These are phyloP conservation scores for Xerocomus spinulosus DNA, from an alignment of 768 basidiomycete genomes.

Conservation along the genomic window DNA sequence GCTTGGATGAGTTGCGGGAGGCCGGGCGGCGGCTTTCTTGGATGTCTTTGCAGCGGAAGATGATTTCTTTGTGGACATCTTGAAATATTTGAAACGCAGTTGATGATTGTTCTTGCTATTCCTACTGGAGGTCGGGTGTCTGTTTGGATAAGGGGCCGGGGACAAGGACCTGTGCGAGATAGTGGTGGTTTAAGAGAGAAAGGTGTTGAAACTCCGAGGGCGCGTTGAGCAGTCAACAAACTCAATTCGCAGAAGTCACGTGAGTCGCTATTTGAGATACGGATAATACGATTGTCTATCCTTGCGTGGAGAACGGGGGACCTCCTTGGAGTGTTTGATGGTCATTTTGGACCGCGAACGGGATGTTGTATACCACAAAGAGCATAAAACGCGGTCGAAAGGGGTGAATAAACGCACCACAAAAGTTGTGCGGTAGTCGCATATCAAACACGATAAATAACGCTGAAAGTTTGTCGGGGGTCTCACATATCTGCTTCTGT, in stretches of 20 bases:
- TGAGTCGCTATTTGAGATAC: conserved; percentile 33
- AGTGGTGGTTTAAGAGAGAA: conserved; percentile 46
- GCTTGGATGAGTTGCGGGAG: conserved; percentile 36
- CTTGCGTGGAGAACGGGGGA: conserved; percentile 3
- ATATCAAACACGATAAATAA: conserved; percentile 18
- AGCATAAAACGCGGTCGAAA: conserved; percentile 15
- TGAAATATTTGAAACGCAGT: conserved; percentile 14
- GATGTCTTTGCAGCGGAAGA: conserved; percentile 42
- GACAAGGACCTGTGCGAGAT: conserved; percentile 32
- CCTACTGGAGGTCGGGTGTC: conserved; percentile 13
- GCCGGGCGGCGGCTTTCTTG: conserved; percentile 30
- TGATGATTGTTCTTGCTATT: conserved; percentile 15
- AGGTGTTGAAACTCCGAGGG: conserved; percentile 39
- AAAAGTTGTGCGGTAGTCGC: conserved; percentile 16
- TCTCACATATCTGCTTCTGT: conserved; percentile 13
- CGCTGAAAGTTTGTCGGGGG: conserved; percentile 11
- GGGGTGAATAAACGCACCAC: neutral
- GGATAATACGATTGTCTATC: conserved; percentile 13
- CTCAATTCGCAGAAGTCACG: conserved; percentile 37
- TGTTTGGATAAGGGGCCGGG: conserved; percentile 11
- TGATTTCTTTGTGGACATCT: conserved; percentile 43
- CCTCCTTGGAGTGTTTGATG: neutral
- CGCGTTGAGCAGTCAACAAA: conserved; percentile 39
- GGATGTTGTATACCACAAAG: conserved; percentile 12
- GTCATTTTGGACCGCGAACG: conserved; percentile 3